These are phyloP conservation scores for Claviceps sp. DNA, from an alignment of 2,329 filamentous ascomycete genomes.

Conservation along the genomic window DNA sequence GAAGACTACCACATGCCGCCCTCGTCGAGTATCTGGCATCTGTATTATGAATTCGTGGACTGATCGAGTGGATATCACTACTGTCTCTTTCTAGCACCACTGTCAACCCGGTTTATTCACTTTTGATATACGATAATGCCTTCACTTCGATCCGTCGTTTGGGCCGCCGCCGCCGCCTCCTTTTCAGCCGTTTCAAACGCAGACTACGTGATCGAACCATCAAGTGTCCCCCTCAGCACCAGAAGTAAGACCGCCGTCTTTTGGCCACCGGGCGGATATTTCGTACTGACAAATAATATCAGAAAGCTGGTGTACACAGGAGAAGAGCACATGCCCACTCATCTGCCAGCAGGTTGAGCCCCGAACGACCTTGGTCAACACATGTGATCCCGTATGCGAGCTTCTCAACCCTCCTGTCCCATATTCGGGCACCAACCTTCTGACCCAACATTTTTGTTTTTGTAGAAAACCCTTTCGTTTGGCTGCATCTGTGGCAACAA, in stretches of 20 bases:
- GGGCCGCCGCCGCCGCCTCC: conserved; percentile 37
- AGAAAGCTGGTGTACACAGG: conserved; percentile 53
- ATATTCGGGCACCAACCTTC: neutral
- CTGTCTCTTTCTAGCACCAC: too few species aligned
- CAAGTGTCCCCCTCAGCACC: conserved; percentile 36
- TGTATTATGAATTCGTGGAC: too few species aligned
- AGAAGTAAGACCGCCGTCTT: conserved; percentile 31
- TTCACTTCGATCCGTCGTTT: conserved; percentile 36
- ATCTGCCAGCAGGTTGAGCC: conserved; percentile 53
- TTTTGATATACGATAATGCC: conserved; percentile 30
- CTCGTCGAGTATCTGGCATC: too few species aligned
- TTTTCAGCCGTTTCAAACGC: conserved; percentile 38
- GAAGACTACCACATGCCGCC: neutral
- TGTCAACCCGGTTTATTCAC: too few species aligned
- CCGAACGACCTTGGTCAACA: conserved; percentile 43
- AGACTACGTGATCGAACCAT: conserved; percentile 49
- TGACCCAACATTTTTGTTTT: neutral
- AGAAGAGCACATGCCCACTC: conserved; percentile 51
- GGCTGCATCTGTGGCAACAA: conserved; percentile 58
- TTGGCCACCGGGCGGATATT: neutral
- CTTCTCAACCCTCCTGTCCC: neutral
- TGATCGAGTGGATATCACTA: too few species aligned
- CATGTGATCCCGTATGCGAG: conserved; percentile 48
- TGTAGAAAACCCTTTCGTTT: conserved; percentile 49
- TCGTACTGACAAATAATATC: neutral